Percentiles rank a stretch among this genome's conserved stretches.
These are phyloP conservation scores for Brassica cretica DNA, from an alignment of 345 rosid genomes.

Conservation along the genomic window DNA sequence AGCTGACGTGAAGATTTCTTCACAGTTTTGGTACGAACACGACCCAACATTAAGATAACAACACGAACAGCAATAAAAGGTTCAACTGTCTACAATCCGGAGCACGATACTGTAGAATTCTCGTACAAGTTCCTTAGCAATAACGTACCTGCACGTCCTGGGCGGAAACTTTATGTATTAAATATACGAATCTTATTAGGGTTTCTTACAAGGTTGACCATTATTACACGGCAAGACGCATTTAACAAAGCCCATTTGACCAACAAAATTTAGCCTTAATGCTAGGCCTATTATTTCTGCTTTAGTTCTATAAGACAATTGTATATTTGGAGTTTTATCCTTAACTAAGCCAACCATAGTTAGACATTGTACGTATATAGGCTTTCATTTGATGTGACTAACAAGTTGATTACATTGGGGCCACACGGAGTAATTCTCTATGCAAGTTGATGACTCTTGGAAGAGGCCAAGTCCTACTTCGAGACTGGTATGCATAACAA, in stretches of 20 bases:
- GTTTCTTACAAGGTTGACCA: neutral
- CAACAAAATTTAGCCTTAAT: neutral
- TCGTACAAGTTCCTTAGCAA: too few species aligned
- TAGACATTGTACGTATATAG: neutral
- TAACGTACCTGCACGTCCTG: too few species aligned
- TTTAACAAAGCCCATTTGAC: neutral
- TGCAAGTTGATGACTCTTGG: slow-evolving; percentile 11
- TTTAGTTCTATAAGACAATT: neutral
- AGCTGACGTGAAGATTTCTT: too few species aligned
- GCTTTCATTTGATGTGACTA: neutral
- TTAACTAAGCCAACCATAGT: neutral
- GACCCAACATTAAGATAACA: too few species aligned
- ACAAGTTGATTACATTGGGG: neutral
- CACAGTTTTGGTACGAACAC: too few species aligned
- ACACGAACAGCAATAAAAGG: too few species aligned
- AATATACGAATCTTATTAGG: too few species aligned
- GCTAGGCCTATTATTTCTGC: neutral
- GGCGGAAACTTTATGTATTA: too few species aligned
- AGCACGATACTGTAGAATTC: too few species aligned
- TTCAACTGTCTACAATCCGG: too few species aligned
- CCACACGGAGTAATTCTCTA: neutral
- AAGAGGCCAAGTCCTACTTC: neutral
- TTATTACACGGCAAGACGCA: neutral
- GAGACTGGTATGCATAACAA: neutral
- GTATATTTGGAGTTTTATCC: neutral